phyloP scores from a whole-genome alignment of 352 stramenopile species.

The Globisporangium irregulare region DNA sequence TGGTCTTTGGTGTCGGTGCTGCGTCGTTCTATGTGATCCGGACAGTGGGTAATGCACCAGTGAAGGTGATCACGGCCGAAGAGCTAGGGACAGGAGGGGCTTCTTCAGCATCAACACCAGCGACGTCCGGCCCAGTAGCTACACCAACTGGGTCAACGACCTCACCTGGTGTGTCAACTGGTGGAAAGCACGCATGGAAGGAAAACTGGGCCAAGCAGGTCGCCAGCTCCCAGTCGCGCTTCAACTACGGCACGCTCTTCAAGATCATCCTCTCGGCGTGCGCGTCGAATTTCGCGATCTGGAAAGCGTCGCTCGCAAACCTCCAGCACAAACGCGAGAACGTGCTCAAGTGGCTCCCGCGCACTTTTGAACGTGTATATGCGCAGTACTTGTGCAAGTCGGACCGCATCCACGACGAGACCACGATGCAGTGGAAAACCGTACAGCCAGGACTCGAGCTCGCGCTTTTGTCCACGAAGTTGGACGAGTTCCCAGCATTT shows the following conservation, averaged over 20 bases:
- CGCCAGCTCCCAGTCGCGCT: slow-evolving; percentile 57
- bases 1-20: slow-evolving; percentile 58
- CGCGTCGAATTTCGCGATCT: slow-evolving; percentile 63
- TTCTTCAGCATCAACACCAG: slow-evolving; percentile 12
- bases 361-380: slow-evolving; percentile 73
- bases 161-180: slow-evolving; percentile 6
- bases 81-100: slow-evolving; percentile 14
- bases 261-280: slow-evolving; percentile 71
- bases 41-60: slow-evolving; percentile 40
- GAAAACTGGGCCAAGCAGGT: slow-evolving; percentile 81
- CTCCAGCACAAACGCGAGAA: slow-evolving; percentile 66
- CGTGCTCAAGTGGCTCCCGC: slow-evolving; percentile 72
- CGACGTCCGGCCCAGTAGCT: neutral
- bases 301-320: slow-evolving; percentile 63
- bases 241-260: slow-evolving; percentile 66
- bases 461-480: slow-evolving; percentile 48
- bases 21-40: slow-evolving; percentile 76
- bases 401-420: slow-evolving; percentile 75
- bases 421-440: slow-evolving; percentile 60
- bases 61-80: slow-evolving; percentile 32
- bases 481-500: slow-evolving; percentile 67
- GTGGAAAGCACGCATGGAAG: slow-evolving; percentile 46
- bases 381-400: slow-evolving; percentile 69
- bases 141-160: neutral
- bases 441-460: slow-evolving; percentile 76